These are phyloP conservation scores for Rosellinia necatrix DNA, from an alignment of 2,329 filamentous ascomycete genomes.

Conservation along the genomic window DNA sequence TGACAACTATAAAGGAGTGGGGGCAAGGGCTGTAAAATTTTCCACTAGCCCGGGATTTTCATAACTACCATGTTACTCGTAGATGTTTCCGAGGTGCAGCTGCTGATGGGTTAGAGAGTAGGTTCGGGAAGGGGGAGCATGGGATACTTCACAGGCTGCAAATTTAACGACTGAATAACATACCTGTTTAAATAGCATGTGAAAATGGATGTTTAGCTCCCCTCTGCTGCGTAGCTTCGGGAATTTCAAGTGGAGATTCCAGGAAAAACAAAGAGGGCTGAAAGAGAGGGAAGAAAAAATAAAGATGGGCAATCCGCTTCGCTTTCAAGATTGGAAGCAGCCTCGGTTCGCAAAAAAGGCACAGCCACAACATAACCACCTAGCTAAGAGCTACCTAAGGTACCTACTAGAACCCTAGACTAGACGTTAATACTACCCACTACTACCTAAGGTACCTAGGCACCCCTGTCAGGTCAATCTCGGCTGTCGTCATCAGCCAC, in stretches of 20 bases:
- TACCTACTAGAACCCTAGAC: neutral
- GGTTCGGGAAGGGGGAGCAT: neutral
- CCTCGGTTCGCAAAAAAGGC: too few relatives aligned
- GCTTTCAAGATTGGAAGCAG: too few relatives aligned
- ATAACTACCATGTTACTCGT: too few relatives aligned
- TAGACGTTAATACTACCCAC: too few relatives aligned
- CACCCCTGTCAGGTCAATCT: slow-evolving; percentile 8
- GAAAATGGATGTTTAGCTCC: slow-evolving; percentile 19
- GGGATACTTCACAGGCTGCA: neutral
- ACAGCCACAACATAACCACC: too few relatives aligned
- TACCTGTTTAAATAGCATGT: slow-evolving; percentile 12
- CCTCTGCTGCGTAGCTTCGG: neutral
- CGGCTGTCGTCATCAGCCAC: slow-evolving; percentile 2
- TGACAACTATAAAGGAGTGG: neutral
- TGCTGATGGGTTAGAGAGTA: neutral
- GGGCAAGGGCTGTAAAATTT: slow-evolving; percentile 9
- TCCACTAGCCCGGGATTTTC: neutral
- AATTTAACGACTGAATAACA: neutral
- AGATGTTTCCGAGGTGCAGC: slow-evolving; percentile 1
- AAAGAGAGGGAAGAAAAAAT: too few relatives aligned
- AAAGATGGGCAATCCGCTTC: too few relatives aligned
- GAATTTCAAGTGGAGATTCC: slow-evolving; percentile 8
- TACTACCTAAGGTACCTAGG: too few relatives aligned
- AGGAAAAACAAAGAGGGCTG: too few relatives aligned
- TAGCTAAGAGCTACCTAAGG: neutral